Percentiles rank a stretch among this genome's conserved stretches.
Evolutionary conservation across 495 filamentous ascomycete species (phyloP).

Genomic region (Penicillium roqueforti): DNA sequence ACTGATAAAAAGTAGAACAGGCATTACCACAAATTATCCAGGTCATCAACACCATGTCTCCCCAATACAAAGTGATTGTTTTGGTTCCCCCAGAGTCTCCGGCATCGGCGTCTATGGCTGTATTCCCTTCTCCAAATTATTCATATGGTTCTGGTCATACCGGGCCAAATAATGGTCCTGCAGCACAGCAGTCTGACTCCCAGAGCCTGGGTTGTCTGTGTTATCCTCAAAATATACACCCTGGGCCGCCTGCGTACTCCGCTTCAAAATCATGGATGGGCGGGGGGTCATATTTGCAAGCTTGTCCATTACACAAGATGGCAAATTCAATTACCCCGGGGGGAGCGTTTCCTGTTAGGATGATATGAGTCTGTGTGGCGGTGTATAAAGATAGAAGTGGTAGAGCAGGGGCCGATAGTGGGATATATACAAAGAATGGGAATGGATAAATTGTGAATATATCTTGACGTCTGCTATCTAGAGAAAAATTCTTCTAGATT

Average conservation of each 20-base stretch:
- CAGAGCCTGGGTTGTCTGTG: conserved; percentile 4
- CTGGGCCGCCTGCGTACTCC: not conserved
- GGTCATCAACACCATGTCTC: conserved; percentile 13
- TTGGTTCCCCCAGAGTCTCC: conserved; percentile 13
- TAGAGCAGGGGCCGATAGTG: no score
- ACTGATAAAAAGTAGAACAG: conserved; percentile 6
- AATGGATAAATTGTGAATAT: not conserved
- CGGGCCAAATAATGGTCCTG: not conserved
- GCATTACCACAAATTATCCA: conserved; percentile 24
- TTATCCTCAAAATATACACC: not conserved
- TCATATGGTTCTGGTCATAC: not conserved
- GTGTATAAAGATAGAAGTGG: not conserved
- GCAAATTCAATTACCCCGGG: not conserved
- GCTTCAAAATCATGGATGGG: not conserved
- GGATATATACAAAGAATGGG: not conserved
- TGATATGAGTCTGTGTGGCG: not conserved
- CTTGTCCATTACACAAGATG: conserved; percentile 9
- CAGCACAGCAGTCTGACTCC: not conserved
- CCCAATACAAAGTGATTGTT: conserved; percentile 19
- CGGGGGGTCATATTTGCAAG: not conserved
- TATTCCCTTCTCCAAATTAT: not conserved
- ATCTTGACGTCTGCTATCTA: not conserved
- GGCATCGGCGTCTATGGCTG: not conserved
- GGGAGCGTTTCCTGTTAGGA: not conserved
- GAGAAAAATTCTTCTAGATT: not conserved